Evolutionary conservation across 2,329 filamentous ascomycete species (phyloP), one percentile per base, ranked within the genome.

Genomic region (Xylariaceae sp.): DNA sequence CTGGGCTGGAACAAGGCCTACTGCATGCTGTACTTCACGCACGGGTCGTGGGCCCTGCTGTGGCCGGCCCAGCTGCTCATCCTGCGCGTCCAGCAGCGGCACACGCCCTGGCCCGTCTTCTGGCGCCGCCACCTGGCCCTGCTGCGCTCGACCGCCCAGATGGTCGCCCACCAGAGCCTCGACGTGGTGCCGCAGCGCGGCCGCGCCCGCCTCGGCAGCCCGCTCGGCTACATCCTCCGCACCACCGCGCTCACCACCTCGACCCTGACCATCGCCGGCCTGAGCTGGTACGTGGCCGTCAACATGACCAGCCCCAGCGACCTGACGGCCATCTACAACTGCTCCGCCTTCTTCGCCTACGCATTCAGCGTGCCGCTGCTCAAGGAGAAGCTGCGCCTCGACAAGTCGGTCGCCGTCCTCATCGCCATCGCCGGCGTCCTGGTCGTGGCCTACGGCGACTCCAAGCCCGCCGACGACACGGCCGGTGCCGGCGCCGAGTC

Each of bases 291-390:
- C 53, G 71, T 96, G 22, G 90, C 92, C 12, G 90, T 98, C 38
- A 85, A 87, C 60, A 64, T 94, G 68, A 98, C 92, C 1, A 94
- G 85, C 3, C 83, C 92, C 3, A 88, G 83, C 45, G 92, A 98
- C 59, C 64, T 98, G 49, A 98, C 92, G 1, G 92, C 92, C 34
- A 98, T 98, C 50, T 98, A 98, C 72, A 98, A 98, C 64, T 98
- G 92, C 69, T 94, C 86, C 33, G 90, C 92, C 38, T 98, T 98
- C 63, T 98, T 98, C 58, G 92, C 92, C 31, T 98, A 98, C 56
- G 90, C 86, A 10, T 98, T 98, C 56, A 93, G 85, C 29, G 88
- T 98, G 28, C 88, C 89, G 1, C 63, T 98, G 13, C 69, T 98
- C 3, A 79, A 84, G 37, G 92, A 98, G 59, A 86, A 83, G 45